Evolutionary conservation across 169 alveolate species (phyloP), one percentile per base, ranked within the genome.

Genomic region (Plasmodium fragile): DNA sequence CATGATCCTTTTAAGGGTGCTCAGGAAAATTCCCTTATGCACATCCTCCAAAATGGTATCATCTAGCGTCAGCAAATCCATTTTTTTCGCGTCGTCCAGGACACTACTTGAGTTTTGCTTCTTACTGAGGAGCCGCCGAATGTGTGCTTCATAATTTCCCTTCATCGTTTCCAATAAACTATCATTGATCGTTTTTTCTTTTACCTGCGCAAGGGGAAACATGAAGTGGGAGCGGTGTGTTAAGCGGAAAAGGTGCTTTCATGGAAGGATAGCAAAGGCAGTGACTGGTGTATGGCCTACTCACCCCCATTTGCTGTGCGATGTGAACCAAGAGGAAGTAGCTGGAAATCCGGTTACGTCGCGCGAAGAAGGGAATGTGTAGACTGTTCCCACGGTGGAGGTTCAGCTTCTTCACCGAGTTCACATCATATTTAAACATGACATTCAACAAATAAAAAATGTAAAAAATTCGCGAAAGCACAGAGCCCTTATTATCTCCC

Each of bases 361-460:
- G 55, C 4, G 13, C 65, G 53, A 87, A 87, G 22, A 77, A 55
- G 6, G 93, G 93, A 53, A 87, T 77, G 8, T 36, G 41, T 13
- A 75, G 81, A 25, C 41, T 28, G 45, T 87, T 87, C 18, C 80
- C 73, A 6, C 70, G 55, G 32, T 52, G 34, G 18, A 87, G 25
- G 28, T 87, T 87, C 36, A 87, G 32, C n/a, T 30, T 55, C 18
- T 87, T 41, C 13, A 77, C 34, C 1, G 52, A 30, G 10, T 30
- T 52, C 28, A 87, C 34, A 2, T 53, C 55, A 34, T 87, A 77
- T 7, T 87, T 87, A 77, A 77, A 87, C 45, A 32, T 77, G 36
- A 87, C 22, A 52, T 77, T 87, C 18, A 87, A 32, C 43, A 87
- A 75, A 59, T 87, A 87, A 49, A 87, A 82, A 18, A 82, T 55